phyloP scores from a whole-genome alignment of 2,329 filamentous ascomycete genomes.

The Thermochaetoides dissita region DNA sequence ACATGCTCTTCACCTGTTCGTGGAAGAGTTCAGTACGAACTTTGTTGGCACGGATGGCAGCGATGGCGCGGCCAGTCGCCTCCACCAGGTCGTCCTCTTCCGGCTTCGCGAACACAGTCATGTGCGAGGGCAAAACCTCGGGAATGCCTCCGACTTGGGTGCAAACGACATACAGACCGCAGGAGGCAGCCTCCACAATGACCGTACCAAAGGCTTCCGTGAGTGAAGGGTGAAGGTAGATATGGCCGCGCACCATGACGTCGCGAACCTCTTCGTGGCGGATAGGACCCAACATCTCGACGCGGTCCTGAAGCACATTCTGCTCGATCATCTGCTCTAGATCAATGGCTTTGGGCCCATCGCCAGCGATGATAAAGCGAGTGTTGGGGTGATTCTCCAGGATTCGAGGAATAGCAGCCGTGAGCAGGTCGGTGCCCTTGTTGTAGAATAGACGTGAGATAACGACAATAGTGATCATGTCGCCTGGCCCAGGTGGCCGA shows the following conservation, averaged over 20 bases:
- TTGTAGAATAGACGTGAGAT: conserved; percentile 98
- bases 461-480: conserved; percentile 89
- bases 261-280: conserved; percentile 93
- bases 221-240: conserved; percentile 87
- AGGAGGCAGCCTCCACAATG: conserved; percentile 91
- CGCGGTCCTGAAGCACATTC: conserved; percentile 82
- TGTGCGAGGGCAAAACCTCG: conserved; percentile 86
- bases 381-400: conserved; percentile 82
- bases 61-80: conserved; percentile 81
- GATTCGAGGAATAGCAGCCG: conserved; percentile 86
- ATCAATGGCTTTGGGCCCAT: conserved; percentile 91
- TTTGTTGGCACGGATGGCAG: conserved; percentile 67
- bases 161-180: conserved; percentile 90
- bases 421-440: conserved; percentile 94
- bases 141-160: conserved; percentile 94
- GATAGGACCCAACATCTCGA: conserved; percentile 81
- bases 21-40: conserved; percentile 90
- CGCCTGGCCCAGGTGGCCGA: conserved; percentile 62
- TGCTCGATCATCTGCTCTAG: conserved; percentile 96
- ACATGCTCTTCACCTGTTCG: conserved; percentile 95
- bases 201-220: conserved; percentile 97
- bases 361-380: conserved; percentile 91
- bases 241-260: conserved; percentile 93
- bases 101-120: conserved; percentile 94
- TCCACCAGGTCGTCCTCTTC: conserved; percentile 90